Percentiles rank a stretch among this genome's conserved stretches.
Conservation (phyloP, 2,329 filamentous ascomycete species). For the Scytalidium lignicola region DNA sequence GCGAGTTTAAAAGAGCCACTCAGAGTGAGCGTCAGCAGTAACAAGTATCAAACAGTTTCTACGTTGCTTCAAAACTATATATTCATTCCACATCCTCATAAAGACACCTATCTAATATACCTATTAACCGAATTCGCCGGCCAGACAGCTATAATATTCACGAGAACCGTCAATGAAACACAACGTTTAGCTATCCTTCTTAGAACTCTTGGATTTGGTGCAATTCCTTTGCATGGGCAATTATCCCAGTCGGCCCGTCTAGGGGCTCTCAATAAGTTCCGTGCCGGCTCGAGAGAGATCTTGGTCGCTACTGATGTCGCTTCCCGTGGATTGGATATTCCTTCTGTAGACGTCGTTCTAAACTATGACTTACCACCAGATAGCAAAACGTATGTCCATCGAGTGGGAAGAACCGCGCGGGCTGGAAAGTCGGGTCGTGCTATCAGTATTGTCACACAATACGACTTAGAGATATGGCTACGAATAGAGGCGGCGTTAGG, state of each 20-base stretch:
- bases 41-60: conserved; percentile 86
- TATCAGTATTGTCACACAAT: conserved; percentile 78
- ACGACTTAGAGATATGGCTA: conserved; percentile 75
- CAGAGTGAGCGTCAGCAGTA: conserved; percentile 73
- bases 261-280: conserved; percentile 87
- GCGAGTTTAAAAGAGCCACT: conserved; percentile 82
- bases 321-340: conserved; percentile 86
- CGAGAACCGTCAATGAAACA: conserved; percentile 84
- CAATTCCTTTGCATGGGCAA: conserved; percentile 89
- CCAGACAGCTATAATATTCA: conserved; percentile 86
- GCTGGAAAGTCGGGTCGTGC: conserved; percentile 81
- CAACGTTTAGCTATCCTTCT: conserved; percentile 81
- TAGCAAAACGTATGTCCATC: conserved; percentile 86
- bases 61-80: conserved; percentile 83
- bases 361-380: conserved; percentile 83
- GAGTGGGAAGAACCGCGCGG: conserved; percentile 82
- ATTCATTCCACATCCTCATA: conserved; percentile 80
- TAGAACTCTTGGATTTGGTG: conserved; percentile 78
- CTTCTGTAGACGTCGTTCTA: conserved; percentile 80
- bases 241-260: conserved; percentile 82
- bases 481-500: conserved; percentile 80
- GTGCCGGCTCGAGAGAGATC: conserved; percentile 72
- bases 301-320: conserved; percentile 94
- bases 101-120: conserved; percentile 85
- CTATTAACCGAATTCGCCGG: conserved; percentile 82